phyloP scores from a whole-genome alignment of 345 rosid genomes.

The Raphanus sativus region DNA sequence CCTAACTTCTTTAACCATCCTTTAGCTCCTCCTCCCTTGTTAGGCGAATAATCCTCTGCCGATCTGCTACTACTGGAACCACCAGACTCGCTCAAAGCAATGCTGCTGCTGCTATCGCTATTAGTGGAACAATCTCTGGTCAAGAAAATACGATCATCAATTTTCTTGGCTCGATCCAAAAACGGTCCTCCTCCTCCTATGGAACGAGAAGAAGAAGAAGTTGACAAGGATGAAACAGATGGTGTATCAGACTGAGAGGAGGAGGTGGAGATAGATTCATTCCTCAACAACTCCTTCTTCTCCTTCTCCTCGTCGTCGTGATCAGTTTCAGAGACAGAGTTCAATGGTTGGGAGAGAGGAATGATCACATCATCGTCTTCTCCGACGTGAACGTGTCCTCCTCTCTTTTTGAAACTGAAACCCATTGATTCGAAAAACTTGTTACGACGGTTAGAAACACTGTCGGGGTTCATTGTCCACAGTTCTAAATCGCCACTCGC shows the following conservation, averaged over 20 bases:
- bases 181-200: constrained; percentile 26
- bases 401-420: constrained; percentile 38
- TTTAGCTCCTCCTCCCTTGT: constrained; percentile 32
- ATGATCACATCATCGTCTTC: neutral
- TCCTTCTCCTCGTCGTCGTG: constrained; percentile 15
- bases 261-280: constrained; percentile 31
- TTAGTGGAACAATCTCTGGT: constrained; percentile 35
- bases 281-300: constrained; percentile 33
- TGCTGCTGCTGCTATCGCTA: constrained; percentile 26
- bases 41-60: constrained; percentile 37
- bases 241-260: constrained; percentile 1
- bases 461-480: constrained; percentile 58
- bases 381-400: neutral
- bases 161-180: constrained; percentile 37
- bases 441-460: constrained; percentile 55
- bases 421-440: constrained; percentile 45
- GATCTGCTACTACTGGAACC: constrained; percentile 29
- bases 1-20: constrained; percentile 61
- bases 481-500: constrained; percentile 34
- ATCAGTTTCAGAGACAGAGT: constrained; percentile 29
- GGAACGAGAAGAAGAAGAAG: constrained; percentile 30
- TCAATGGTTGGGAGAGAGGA: constrained; percentile 5
- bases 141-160: constrained; percentile 44
- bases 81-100: constrained; percentile 38
- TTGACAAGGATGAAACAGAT: constrained; percentile 30